Evolutionary conservation across 192 early-diverging fungal species (phyloP), one percentile per base, ranked within the genome.

Genomic region (Backusella sp.): DNA sequence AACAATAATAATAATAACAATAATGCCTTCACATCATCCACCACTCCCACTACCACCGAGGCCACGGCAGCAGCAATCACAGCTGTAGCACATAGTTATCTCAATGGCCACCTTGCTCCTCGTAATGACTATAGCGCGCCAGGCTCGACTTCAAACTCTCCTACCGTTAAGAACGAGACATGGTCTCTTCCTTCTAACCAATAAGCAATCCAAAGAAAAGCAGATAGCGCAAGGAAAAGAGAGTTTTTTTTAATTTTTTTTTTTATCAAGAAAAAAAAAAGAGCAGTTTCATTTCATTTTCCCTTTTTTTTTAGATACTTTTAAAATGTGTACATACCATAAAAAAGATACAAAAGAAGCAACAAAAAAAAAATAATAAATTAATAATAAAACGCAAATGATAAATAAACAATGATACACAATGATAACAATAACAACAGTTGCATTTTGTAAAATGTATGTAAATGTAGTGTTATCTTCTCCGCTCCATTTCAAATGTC

Each of bases 21-120:
- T 7, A 46, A 34, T 35, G 37, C 36, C 11, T 49, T 68, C 19
- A 11, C 26, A 5, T 52, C 44, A 14, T 30, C 65, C 7, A 19
- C 32, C 14, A 46, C 42, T 65, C 30, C 52, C 21, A 77, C 69
- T 65, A 67, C 66, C 26, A 70, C 68, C 52, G 75, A 80, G 36
- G 72, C 79, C n/a, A 67, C 66, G 5, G 46, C 46, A 11, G 36
- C 19, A n/a, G 36, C 11, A 39, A 34, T n/a, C 7, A 34, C 66
- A 6, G 32, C 66, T 5, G 56, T 28, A 28, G 23, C 76, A 17
- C 76, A 77, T 46, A 77, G 72, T 14, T 76, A 76, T 70, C 30
- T 77, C 6, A 76, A 77, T 66, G 72, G 80, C 21, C 80, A 81
- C 53, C 65, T 77, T 39, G 70, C 80, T 36, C 66, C 53, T 65